Evolutionary conservation across 2,329 filamentous ascomycete genomes (phyloP).

Genomic region (Aspergillus pseudotamarii): DNA sequence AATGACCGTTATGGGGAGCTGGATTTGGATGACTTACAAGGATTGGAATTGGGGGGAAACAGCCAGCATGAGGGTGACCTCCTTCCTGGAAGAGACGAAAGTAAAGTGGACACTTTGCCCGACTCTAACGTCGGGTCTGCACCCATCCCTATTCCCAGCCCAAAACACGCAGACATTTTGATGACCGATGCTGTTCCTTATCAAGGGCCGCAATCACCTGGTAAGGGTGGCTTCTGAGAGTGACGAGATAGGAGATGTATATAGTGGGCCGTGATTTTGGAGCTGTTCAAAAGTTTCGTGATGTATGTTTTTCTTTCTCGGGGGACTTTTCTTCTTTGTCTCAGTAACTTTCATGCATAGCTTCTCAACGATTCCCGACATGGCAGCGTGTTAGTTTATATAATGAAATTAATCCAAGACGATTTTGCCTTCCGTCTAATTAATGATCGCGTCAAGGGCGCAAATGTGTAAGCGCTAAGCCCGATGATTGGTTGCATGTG

Average conservation of each 20-base stretch:
- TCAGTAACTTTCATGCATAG: not conserved
- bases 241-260: not conserved
- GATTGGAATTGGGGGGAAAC: slow-evolving; percentile 24
- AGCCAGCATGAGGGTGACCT: slow-evolving; percentile 15
- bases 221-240: not conserved
- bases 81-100: not conserved
- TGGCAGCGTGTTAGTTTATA: not conserved
- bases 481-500: not conserved
- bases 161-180: slow-evolving; percentile 15
- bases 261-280: not conserved
- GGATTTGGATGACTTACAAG: slow-evolving; percentile 33
- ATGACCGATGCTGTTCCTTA: slow-evolving; percentile 15
- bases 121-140: slow-evolving; percentile 14
- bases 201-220: slow-evolving; percentile 7
- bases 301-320: not conserved
- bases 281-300: not conserved
- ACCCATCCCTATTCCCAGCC: slow-evolving; percentile 26
- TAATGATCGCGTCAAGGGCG: not conserved
- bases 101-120: slow-evolving; percentile 9
- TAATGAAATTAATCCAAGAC: not conserved
- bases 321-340: not conserved
- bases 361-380: not conserved
- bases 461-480: not conserved
- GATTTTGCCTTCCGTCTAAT: not conserved
- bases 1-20: slow-evolving; percentile 39